These are phyloP conservation scores for Phytopythium mirpurense DNA, from an alignment of 352 stramenopile species.

Conservation along the genomic window DNA sequence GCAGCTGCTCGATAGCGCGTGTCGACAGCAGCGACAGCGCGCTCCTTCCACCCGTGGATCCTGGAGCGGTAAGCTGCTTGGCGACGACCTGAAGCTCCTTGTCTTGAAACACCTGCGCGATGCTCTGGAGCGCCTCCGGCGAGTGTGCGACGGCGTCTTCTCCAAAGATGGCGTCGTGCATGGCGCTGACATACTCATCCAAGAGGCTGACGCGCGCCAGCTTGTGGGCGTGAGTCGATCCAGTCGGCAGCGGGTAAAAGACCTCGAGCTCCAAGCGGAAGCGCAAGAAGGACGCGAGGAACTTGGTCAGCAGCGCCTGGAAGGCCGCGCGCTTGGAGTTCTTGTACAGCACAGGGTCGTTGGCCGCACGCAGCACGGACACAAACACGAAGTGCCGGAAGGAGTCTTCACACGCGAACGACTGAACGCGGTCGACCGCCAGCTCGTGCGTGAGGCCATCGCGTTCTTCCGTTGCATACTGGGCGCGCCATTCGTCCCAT, in stretches of 20 bases:
- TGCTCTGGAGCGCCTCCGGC: slow-evolving; percentile 62
- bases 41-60: too few relatives aligned
- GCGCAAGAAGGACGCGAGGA: slow-evolving; percentile 30
- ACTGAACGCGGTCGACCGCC: slow-evolving; percentile 15
- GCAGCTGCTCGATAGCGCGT: slow-evolving; percentile 38
- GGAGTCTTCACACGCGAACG: slow-evolving; percentile 31
- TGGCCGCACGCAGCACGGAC: slow-evolving; percentile 43
- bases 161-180: slow-evolving; percentile 53
- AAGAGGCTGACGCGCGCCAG: slow-evolving; percentile 5
- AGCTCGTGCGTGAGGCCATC: neutral
- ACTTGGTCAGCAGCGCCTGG: slow-evolving; percentile 25
- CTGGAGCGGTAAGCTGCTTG: neutral
- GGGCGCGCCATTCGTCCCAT: slow-evolving; percentile 1
- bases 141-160: slow-evolving; percentile 44
- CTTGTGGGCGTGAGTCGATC: neutral
- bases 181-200: slow-evolving; percentile 24
- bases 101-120: slow-evolving; percentile 56
- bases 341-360: slow-evolving; percentile 78
- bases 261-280: slow-evolving; percentile 20
- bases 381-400: slow-evolving; percentile 58
- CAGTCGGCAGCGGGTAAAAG: neutral
- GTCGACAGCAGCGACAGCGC: slow-evolving; percentile 19
- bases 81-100: slow-evolving; percentile 12
- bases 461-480: too few relatives aligned
- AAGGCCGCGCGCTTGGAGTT: slow-evolving; percentile 35